phyloP scores from a whole-genome alignment of 2,329 filamentous ascomycete genomes.

The Microascus cirrosus region DNA sequence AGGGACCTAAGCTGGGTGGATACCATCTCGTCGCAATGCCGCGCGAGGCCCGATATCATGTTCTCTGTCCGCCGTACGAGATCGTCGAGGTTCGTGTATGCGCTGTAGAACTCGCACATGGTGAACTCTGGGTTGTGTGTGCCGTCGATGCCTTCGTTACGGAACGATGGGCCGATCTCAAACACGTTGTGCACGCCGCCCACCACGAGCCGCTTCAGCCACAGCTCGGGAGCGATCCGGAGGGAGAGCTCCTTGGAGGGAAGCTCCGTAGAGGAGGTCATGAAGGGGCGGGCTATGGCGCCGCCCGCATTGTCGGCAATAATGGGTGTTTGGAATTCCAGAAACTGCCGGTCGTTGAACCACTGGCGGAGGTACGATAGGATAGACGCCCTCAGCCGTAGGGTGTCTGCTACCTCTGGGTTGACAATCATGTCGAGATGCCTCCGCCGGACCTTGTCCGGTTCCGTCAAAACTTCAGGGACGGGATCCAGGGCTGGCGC shows the following conservation, averaged over 20 bases:
- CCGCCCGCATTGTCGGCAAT: conserved; percentile 75
- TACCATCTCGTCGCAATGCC: conserved; percentile 35
- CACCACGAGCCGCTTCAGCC: conserved; percentile 84
- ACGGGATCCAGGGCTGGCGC: conserved; percentile 72
- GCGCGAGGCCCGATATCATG: conserved; percentile 50
- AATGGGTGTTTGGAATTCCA: conserved; percentile 87
- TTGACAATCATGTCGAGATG: conserved; percentile 84
- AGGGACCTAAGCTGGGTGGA: conserved; percentile 32
- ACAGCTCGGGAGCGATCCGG: conserved; percentile 87
- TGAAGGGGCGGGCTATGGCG: conserved; percentile 76
- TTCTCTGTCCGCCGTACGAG: conserved; percentile 67
- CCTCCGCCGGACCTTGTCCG: conserved; percentile 64
- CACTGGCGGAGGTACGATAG: conserved; percentile 64
- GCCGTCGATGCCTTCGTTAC: conserved; percentile 83
- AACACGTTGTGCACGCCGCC: conserved; percentile 84
- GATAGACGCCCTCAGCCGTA: conserved; percentile 65
- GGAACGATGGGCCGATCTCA: conserved; percentile 84
- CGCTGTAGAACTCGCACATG: conserved; percentile 93
- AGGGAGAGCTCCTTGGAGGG: conserved; percentile 60
- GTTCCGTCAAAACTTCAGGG: conserved; percentile 58
- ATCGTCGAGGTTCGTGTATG: conserved; percentile 65
- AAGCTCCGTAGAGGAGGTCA: conserved; percentile 68
- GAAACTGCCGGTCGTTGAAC: conserved; percentile 60
- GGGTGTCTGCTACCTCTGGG: conserved; percentile 50
- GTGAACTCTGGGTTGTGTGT: conserved; percentile 97